phyloP scores from a whole-genome alignment of 495 filamentous ascomycete genomes.

The Staphylotrichum longicolle region DNA sequence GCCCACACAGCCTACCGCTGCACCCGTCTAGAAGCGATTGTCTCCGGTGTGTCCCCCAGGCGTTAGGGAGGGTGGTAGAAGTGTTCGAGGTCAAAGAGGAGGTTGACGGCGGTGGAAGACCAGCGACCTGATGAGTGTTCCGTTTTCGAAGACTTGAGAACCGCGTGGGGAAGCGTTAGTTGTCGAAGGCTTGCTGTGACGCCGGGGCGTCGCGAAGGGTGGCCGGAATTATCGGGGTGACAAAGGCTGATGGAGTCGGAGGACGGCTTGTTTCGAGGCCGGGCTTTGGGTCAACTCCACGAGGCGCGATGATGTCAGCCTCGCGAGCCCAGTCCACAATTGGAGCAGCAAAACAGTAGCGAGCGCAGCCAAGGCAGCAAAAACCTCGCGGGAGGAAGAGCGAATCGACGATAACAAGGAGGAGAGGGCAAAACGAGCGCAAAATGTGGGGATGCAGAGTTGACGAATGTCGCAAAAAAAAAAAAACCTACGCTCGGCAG shows the following conservation, averaged over 20 bases:
- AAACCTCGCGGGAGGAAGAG: not conserved
- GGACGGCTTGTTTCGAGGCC: conserved; percentile 2
- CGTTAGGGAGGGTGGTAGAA: conserved; percentile 50
- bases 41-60: conserved; percentile 22
- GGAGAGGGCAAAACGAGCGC: conserved; percentile 6
- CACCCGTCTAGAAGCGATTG: conserved; percentile 39
- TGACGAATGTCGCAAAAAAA: conserved; percentile 6
- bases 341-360: conserved; percentile 13
- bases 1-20: conserved; percentile 47
- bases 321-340: conserved; percentile 12
- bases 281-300: conserved; percentile 5
- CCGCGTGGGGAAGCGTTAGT: conserved; percentile 17
- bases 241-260: conserved; percentile 11
- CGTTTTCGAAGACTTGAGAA: conserved; percentile 36
- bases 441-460: conserved; percentile 22
- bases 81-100: conserved; percentile 47
- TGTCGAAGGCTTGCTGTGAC: conserved; percentile 12
- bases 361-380: not conserved
- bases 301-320: conserved; percentile 33
- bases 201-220: conserved; percentile 14
- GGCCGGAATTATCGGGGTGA: conserved; percentile 22
- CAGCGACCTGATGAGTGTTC: conserved; percentile 44
- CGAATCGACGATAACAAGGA: not conserved
- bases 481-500: conserved; percentile 20
- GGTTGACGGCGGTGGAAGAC: conserved; percentile 42